Conservation (phyloP, 2,329 filamentous ascomycete species). For the Fusarium lyarnte region DNA sequence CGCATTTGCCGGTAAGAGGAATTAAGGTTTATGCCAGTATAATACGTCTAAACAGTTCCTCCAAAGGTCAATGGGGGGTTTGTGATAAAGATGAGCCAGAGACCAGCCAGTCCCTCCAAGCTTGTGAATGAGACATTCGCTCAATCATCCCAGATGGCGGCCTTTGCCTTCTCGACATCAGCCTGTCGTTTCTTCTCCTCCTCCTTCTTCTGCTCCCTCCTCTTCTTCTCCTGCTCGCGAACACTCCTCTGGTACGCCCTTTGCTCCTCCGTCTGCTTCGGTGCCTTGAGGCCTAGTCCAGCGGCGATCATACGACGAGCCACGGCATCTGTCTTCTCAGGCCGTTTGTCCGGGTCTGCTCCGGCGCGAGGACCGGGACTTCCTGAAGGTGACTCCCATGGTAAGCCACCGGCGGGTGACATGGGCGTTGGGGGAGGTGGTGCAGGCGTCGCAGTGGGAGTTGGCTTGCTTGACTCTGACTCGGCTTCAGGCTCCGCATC, state of each 20-base stretch:
- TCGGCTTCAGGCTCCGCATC: slow-evolving; percentile 49
- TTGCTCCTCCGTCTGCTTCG: slow-evolving; percentile 88
- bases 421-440: slow-evolving; percentile 76
- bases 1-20: background rate
- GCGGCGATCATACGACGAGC: slow-evolving; percentile 90
- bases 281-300: slow-evolving; percentile 82
- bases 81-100: background rate
- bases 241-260: slow-evolving; percentile 84
- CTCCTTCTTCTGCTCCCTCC: slow-evolving; percentile 75
- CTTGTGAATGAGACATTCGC: background rate
- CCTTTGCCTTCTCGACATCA: slow-evolving; percentile 79
- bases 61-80: background rate
- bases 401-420: slow-evolving; percentile 54
- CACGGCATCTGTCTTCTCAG: slow-evolving; percentile 93
- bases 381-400: slow-evolving; percentile 34
- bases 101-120: background rate
- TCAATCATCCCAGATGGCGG: slow-evolving; percentile 85
- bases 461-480: slow-evolving; percentile 47
- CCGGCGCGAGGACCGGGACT: slow-evolving; percentile 2
- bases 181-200: slow-evolving; percentile 68
- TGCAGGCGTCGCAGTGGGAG: slow-evolving; percentile 48
- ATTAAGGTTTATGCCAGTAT: background rate
- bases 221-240: slow-evolving; percentile 84
- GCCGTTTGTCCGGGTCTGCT: slow-evolving; percentile 56
- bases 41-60: too few relatives aligned